Evolutionary conservation across 2,329 filamentous ascomycete genomes (phyloP), one percentile per base, ranked within the genome.

Genomic region (Botrytis medusae): DNA sequence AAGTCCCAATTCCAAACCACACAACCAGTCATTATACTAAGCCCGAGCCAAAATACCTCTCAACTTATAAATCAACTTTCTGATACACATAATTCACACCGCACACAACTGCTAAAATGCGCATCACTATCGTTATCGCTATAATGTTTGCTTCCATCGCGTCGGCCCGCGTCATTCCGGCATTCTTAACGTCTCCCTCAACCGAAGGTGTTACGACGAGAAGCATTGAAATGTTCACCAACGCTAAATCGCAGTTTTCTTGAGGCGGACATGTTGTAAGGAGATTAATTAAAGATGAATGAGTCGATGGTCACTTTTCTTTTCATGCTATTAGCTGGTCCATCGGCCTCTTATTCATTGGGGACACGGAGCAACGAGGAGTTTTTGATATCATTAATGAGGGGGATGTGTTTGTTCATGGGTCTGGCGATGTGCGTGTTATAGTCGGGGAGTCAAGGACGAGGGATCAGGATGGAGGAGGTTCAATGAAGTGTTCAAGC

Each of bases 131-230:
- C 29, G 2, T 75, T 18, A 25, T 74, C 29, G 14, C 71, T 1
- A 12, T 75, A 29, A 65, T 76, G 12, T 68, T 74, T 34, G 65
- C 67, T 54, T 69, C 32, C 44, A 59, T 61, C 9, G 67, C 63
- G 2, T 70, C 59, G 4, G 75, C 74, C 22, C 72, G 73, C 22
- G 73, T 76, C 25, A 74, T 75, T 69, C 74, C 75, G 9, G 60
- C 72, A 42, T 76, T 68, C 75, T 67, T 72, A 18, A 46, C 37
- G 6, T n/a, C 37, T 9, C 51, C 34, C 1, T n/a, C 37, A n/a
- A 44, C 37, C 29, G 51, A 44, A 37, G 4, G 7, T 42, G 51
- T 25, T 25, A 46, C 37, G 22, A 46, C 14, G n/a, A 69, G 51
- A 60, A 60, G 51, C 29, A 32, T n/a, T 9, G 7, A 29, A 8